Evolutionary conservation across 768 basidiomycete species (phyloP).

Genomic region (Phlebiopsis flavidoalba): DNA sequence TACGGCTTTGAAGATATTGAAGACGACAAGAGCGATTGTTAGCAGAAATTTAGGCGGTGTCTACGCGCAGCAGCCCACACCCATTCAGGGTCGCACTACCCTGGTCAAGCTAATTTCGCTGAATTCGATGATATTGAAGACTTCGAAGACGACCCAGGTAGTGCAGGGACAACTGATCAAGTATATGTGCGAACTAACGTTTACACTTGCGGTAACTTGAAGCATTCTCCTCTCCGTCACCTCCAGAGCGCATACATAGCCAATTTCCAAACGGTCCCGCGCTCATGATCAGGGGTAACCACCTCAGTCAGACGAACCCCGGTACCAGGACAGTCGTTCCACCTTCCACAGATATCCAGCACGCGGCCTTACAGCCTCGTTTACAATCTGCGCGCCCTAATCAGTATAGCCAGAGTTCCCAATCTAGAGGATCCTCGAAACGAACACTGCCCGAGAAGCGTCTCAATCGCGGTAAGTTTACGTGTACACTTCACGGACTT

Average conservation of each 20-base stretch:
- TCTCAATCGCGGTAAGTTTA: neutral
- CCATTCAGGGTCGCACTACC: neutral
- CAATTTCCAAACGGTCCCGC: neutral
- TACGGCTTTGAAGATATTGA: slow-evolving; percentile 15
- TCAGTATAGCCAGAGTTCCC: neutral
- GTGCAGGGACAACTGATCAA: slow-evolving; percentile 19
- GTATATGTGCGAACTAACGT: slow-evolving; percentile 16
- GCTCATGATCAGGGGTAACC: slow-evolving; percentile 1
- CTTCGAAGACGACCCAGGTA: slow-evolving; percentile 16
- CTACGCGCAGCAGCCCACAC: neutral
- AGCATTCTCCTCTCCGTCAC: slow-evolving; percentile 32
- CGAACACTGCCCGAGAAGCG: neutral
- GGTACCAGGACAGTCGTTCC: neutral
- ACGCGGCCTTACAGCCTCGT: neutral
- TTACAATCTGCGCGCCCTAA: neutral
- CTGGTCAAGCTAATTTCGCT: neutral
- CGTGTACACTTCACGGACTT: neutral
- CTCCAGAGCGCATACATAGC: slow-evolving; percentile 22
- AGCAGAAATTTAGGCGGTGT: neutral
- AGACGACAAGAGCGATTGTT: slow-evolving; percentile 1
- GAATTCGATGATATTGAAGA: slow-evolving; percentile 15
- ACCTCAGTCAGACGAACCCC: neutral
- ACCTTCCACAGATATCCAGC: neutral
- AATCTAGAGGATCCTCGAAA: neutral
- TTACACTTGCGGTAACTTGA: slow-evolving; percentile 19